Evolutionary conservation across 164 flowering plant species (phyloP).

Genomic region (Saururus chinensis): DNA sequence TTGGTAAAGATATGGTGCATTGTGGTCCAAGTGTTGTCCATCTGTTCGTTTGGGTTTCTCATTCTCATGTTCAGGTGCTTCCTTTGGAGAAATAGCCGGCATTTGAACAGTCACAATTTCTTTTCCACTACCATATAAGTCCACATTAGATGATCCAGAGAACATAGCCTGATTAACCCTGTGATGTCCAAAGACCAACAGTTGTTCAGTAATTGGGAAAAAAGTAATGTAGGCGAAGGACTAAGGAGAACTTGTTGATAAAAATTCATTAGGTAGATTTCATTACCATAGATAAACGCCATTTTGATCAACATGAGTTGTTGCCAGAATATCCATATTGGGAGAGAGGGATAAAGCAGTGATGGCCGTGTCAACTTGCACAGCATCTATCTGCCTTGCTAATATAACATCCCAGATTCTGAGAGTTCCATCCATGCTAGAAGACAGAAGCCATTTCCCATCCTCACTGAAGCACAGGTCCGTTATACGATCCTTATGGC

Average conservation of each 20-base stretch:
- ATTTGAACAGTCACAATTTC: constrained; percentile 54
- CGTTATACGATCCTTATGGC: constrained; percentile 89
- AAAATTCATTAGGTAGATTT: too few relatives aligned
- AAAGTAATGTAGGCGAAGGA: neutral
- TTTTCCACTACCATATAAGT: constrained; percentile 69
- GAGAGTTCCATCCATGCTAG: constrained; percentile 96
- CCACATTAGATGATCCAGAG: constrained; percentile 52
- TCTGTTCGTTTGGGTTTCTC: constrained; percentile 18
- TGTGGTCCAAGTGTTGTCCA: constrained; percentile 10
- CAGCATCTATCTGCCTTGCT: constrained; percentile 86
- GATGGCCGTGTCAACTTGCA: constrained; percentile 68
- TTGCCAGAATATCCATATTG: constrained; percentile 89
- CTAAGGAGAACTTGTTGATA: neutral
- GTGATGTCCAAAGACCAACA: constrained; percentile 1
- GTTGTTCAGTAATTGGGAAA: neutral
- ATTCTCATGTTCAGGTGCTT: constrained; percentile 22
- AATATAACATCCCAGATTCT: constrained; percentile 95
- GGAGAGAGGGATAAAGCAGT: constrained; percentile 91
- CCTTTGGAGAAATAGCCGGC: constrained; percentile 54
- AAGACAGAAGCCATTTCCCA: constrained; percentile 94
- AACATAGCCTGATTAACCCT: constrained; percentile 93
- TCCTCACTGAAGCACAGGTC: constrained; percentile 96
- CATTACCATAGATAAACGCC: constrained; percentile 89
- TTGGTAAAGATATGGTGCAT: constrained; percentile 7
- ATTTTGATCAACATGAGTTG: constrained; percentile 92